Percentiles rank a stretch among this genome's conserved stretches.
Evolutionary conservation across 768 basidiomycete species (phyloP).

Genomic region (Tulasnella sp.): DNA sequence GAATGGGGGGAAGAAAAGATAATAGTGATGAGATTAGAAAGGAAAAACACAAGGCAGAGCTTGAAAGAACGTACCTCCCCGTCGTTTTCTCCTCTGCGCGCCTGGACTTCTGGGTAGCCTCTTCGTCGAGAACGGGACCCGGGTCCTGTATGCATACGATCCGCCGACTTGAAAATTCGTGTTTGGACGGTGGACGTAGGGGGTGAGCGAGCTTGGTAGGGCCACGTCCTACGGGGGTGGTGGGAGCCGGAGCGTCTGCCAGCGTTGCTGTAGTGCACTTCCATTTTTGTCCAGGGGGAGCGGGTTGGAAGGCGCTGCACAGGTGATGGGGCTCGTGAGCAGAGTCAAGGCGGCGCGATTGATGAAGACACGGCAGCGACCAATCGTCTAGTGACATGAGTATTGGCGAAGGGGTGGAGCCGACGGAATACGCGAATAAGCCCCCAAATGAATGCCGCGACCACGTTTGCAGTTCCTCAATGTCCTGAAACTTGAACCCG

Average conservation of each 20-base stretch:
- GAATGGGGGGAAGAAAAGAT: background rate
- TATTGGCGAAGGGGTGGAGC: background rate
- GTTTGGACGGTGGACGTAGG: conserved; percentile 4
- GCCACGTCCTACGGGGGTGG: conserved; percentile 12
- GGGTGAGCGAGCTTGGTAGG: conserved; percentile 7
- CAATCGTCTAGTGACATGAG: background rate
- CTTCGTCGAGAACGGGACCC: background rate
- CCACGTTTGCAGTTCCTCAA: background rate
- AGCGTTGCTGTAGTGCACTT: background rate
- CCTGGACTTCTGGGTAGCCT: background rate
- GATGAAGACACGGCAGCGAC: background rate
- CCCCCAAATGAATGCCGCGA: no score
- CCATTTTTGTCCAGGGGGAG: background rate
- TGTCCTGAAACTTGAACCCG: conserved; percentile 5
- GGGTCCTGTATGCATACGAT: conserved; percentile 10
- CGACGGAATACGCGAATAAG: background rate
- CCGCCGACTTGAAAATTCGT: conserved; percentile 5
- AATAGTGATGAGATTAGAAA: background rate
- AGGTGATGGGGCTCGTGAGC: background rate
- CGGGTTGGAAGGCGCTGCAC: background rate
- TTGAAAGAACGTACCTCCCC: background rate
- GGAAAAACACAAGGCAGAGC: background rate
- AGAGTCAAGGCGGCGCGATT: background rate
- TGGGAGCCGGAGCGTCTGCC: background rate
- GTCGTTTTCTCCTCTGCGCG: conserved; percentile 2